Base-by-base conservation (phyloP, 371 early-diverging fungal species). In the Batkoa obscura region DNA sequence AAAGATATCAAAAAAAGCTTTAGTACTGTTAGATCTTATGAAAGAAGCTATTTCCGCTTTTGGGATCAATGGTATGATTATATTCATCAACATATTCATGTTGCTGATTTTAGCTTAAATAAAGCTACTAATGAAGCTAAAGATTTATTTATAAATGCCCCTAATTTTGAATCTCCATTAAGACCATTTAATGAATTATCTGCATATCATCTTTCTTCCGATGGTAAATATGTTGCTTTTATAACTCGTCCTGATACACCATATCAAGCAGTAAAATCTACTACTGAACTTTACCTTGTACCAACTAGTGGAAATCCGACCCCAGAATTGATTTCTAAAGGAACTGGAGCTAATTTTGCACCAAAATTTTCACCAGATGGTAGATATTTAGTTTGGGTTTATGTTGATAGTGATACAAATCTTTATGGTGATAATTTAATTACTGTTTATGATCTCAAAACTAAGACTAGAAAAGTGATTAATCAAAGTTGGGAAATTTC, bases 391-490 rank as follows among this genome's bases (percentile, higher is more conserved):
- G 80, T 80, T 3, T 89, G 78, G 58, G 64, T 88, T 31, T 83
- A 87, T 66, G 86, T 83, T 84, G 57, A 62, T 17, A 63, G 59
- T 8, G 78, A 78, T 4, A 69, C 77, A 37, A 83, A 88, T 56
- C 88, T 88, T 64, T 64, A 86, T 0, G 90, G 85, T 56, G 76
- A 79, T 50, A 85, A 83, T 62, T 73, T 72, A 17, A 78, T 89
- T 37, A 63, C 76, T 39, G 17, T 84, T 30, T 12, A 49, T 30
- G 33, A 41, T n/a, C 31, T 30, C 17, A 9, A 3, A 2, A 34
- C 37, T 46, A 67, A 69, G 17, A 43, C 65, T n/a, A 69, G 69
- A 0, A 63, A 68, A 3, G 53, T 60, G 1, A 57, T 84, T 30
- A 76, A 73, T 38, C 57, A 68, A 3, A 54, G 71, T 41, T 86